Base-by-base conservation (phyloP, 768 basidiomycete species). In the Termitomyces heimii region DNA sequence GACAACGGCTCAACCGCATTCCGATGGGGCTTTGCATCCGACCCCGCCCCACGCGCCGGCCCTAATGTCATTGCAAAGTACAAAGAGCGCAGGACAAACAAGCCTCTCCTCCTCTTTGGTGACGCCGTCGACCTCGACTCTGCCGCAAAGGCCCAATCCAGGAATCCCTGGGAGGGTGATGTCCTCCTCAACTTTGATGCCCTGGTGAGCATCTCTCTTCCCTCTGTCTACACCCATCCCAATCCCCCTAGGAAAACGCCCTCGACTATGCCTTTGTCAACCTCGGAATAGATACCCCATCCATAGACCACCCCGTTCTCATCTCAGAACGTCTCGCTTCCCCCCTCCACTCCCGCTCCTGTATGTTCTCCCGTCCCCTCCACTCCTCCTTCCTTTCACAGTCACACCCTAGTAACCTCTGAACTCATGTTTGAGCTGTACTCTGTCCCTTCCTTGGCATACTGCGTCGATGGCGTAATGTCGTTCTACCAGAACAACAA, bases 361-460 rank as follows among this genome's bases (percentile, higher is more conserved):
- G 95, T 96, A 68, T 55, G 92, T 81, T 18, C 20, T 45, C 4
- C 24, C 42, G 2, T 44, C 46, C 53, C 24, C 5, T 22, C 28
- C 29, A 22, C 26, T 45, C 56, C 53, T 29, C 44, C 39, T 5
- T 56, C 43, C 49, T n/a, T 35, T 44, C 50, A 29, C 42, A 37
- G 14, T 16, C 31, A 51, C 3, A 6, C 34, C 44, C 44, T 65
- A 95, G 93, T 97, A 55, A 96, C 94, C 9, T 94, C 94, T 0
- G 97, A 99, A 66, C 84, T 99, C 31, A 83, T 99, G 73, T 99
- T 99, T 67, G 97, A 99, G 73, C 80, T 85, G 45, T 99, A 98
- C 68, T 78, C 80, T 5, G 92, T 88, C 4, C 95, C 96, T 1
- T 85, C 88, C 5, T 77, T 98, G 47, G 77, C 90, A 4, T 98